Base-by-base conservation (phyloP, 108 stramenopile species). In the Pseudonitzschia multistriata region DNA sequence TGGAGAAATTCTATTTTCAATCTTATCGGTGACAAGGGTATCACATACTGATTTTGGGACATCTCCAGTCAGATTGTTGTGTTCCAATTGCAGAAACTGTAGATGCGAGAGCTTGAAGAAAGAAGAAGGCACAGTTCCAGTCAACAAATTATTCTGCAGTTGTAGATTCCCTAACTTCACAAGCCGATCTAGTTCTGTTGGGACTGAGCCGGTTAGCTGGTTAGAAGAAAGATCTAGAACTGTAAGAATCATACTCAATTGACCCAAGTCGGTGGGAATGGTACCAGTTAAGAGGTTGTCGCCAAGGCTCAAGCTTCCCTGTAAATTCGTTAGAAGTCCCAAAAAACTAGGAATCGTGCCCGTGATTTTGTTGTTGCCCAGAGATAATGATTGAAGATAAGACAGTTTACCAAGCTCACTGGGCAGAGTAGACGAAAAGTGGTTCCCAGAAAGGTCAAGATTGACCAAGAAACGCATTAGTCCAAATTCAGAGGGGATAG, bases 181-280 rank as follows among this genome's bases (percentile, higher is more conserved):
- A 24, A 70, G 33, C 13, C 49, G 10, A 24, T 80, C 83, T 47
- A 87, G 57, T 57, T 78, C 70, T 29, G 57, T 66, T 1, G 86
- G 86, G 31, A 87, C 78, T 0, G 81, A 48, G 3, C 86, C 86
- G 8, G 63, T 36, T 19, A 87, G 68, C 30, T 76, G 49, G 62
- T 87, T 87, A 15, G 45, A 52, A 1, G 76, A 77, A 15, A 77
- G 45, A 48, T 71, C 61, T 14, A 77, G 49, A 10, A 29, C 42
- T n/a, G 39, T 64, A 3, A 40, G 63, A 25, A 64, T 40, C 42
- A 6, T 6, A 40, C 25, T 40, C 39, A 72, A 29, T 33, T 62
- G 48, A 17, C 71, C 71, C 49, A 72, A 35, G 24, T 72, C 48
- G 7, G 62, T 62, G 19, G 71, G 71, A 22, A 72, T 55, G 7